Evolutionary conservation across 352 stramenopile species (phyloP).

Genomic region (Ophiocytium majus): DNA sequence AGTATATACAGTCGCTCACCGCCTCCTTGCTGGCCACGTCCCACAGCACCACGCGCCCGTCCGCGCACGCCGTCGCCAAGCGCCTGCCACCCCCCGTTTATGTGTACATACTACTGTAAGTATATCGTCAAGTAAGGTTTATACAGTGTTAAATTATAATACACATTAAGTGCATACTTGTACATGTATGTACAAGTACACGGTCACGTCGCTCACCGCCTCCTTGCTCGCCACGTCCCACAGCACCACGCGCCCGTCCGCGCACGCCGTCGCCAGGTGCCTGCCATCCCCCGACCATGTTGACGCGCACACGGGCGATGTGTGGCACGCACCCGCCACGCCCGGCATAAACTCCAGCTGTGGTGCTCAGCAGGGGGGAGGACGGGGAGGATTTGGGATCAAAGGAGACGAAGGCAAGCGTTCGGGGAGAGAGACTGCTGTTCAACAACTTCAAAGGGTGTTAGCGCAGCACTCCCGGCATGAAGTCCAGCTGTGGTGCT

Average conservation of each 20-base stretch:
- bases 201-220: neutral
- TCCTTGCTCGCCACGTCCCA: constrained; percentile 27
- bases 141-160: neutral
- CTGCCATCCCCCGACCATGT: neutral
- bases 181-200: too few relatives aligned
- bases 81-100: neutral
- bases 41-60: constrained; percentile 25
- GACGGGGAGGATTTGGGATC: too few relatives aligned
- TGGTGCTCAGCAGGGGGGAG: too few relatives aligned
- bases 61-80: neutral
- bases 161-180: neutral
- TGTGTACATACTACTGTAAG: too few relatives aligned
- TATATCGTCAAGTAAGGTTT: too few relatives aligned
- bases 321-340: neutral
- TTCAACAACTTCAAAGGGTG: too few relatives aligned
- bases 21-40: constrained; percentile 10
- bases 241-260: constrained; percentile 17
- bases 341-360: neutral
- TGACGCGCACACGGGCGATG: neutral
- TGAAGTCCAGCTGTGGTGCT: too few relatives aligned
- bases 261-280: neutral
- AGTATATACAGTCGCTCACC: too few relatives aligned
- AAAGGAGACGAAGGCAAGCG: too few relatives aligned
- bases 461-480: too few relatives aligned
- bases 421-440: too few relatives aligned